phyloP scores from a whole-genome alignment of 73 alveolate genomes.

The Blepharisma stoltei region DNA sequence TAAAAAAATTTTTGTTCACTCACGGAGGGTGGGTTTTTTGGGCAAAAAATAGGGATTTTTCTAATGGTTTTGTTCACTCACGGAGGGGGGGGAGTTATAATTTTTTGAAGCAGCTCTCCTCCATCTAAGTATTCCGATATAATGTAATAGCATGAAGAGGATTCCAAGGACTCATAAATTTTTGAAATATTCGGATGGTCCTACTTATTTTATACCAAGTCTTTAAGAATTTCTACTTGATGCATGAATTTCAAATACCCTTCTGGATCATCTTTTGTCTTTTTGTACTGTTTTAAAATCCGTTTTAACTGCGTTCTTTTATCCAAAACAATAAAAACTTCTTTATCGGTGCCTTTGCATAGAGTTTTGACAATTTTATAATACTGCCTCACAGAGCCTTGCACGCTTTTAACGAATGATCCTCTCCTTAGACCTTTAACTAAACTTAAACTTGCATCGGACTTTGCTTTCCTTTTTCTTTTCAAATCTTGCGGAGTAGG shows the following conservation, averaged over 20 bases:
- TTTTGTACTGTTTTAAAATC: background rate
- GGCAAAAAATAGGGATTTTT: too few relatives aligned
- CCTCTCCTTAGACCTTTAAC: too few relatives aligned
- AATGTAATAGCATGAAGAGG: background rate
- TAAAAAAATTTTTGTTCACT: too few relatives aligned
- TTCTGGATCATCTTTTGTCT: background rate
- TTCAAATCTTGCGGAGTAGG: too few relatives aligned
- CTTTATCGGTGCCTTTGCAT: background rate
- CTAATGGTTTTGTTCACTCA: too few relatives aligned
- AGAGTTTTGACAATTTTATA: background rate
- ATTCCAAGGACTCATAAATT: background rate
- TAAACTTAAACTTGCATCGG: too few relatives aligned
- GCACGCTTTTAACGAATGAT: too few relatives aligned
- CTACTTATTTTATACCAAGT: background rate
- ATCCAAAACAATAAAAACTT: background rate
- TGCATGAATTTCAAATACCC: background rate
- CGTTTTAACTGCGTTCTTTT: background rate
- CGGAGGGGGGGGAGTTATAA: too few relatives aligned
- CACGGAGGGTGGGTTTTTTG: too few relatives aligned
- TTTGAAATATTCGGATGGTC: constrained; percentile 4
- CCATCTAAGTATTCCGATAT: constrained; percentile 19
- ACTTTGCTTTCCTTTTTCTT: too few relatives aligned
- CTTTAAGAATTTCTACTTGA: background rate
- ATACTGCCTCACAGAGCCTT: too few relatives aligned
- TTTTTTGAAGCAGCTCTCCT: background rate